Evolutionary conservation across 495 filamentous ascomycete genomes (phyloP), one percentile per base, ranked within the genome.

Genomic region (Penicillium crystallinum): DNA sequence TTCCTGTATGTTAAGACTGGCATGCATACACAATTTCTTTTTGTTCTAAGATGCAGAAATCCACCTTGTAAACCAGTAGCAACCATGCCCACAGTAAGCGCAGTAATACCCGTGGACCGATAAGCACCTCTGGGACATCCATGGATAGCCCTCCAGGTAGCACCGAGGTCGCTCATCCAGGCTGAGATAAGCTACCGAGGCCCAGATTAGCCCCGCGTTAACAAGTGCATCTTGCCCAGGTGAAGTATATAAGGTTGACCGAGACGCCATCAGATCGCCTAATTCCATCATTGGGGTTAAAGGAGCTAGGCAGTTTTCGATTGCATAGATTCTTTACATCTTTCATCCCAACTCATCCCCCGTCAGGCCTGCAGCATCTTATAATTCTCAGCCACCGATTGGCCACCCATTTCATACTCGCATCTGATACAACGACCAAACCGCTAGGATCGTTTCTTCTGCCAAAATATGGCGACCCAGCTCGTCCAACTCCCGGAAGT

Each of bases 401-500:
- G 17, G 15, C 23, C 23, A 17, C 23, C 7, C 10, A 22, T 17
- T 30, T 11, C 25, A 40, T 17, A 18, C 23, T 23, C 6, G 23
- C 6, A 40, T 31, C 27, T 15, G 12, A 9, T 35, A 11, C 14
- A 36, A 36, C n/a, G n/a, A n/a, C n/a, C n/a, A n/a, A n/a, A n/a
- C n/a, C n/a, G n/a, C n/a, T n/a, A n/a, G 2, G 11, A 10, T 15
- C 34, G n/a, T 17, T 11, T 36, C 34, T 6, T 15, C 4, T 6
- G 6, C 4, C 34, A 22, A 30, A 27, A 56, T 23, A 81, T 80
- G 79, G 73, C 74, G 35, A 64, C 70, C 19, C 68, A 73, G 44
- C 63, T 81, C 12, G 63, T 74, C 39, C 58, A 76, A 4, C 74
- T 91, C 33, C 79, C 80, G 15, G 85, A 89, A 49, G 72, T 88